These are phyloP conservation scores for Clitopilus hobsonii DNA, from an alignment of 768 basidiomycete species.

Conservation along the genomic window DNA sequence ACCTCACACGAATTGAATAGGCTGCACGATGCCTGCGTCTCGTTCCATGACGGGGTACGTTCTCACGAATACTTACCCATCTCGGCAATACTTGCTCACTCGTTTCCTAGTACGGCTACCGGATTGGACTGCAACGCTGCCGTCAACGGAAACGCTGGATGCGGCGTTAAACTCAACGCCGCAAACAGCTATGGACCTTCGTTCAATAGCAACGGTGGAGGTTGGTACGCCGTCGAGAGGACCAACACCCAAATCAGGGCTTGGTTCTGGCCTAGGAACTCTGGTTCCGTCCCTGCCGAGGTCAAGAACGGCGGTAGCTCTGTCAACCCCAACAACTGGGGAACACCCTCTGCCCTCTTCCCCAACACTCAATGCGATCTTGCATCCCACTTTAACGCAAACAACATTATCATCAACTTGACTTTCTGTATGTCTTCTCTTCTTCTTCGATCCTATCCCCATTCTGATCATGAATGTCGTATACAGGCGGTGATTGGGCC, in stretches of 20 bases:
- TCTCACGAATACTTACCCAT: neutral
- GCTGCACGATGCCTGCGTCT: slow-evolving; percentile 36
- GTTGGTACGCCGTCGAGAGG: slow-evolving; percentile 66
- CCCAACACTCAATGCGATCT: slow-evolving; percentile 59
- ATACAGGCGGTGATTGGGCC: slow-evolving; percentile 54
- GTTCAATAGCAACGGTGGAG: slow-evolving; percentile 56
- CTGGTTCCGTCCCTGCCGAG: slow-evolving; percentile 40
- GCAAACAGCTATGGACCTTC: slow-evolving; percentile 48
- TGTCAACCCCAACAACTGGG: slow-evolving; percentile 50
- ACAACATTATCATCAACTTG: slow-evolving; percentile 65
- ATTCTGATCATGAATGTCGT: neutral
- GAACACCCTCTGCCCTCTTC: slow-evolving; percentile 52
- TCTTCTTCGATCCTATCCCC: too few species aligned
- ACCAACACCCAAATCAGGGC: slow-evolving; percentile 51
- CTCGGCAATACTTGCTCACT: slow-evolving; percentile 4
- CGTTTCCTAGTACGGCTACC: slow-evolving; percentile 21
- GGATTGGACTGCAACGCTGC: slow-evolving; percentile 35
- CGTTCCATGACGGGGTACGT: slow-evolving; percentile 40
- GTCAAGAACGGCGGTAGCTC: slow-evolving; percentile 33
- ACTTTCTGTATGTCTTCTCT: slow-evolving; percentile 29
- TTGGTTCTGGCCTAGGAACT: slow-evolving; percentile 69
- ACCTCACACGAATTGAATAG: too few species aligned
- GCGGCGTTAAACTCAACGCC: slow-evolving; percentile 33
- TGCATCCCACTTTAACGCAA: slow-evolving; percentile 40
- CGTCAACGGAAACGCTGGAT: slow-evolving; percentile 40